Evolutionary conservation across 1,284 basidiomycete species (phyloP).

Genomic region (Cryptococcus sp.): DNA sequence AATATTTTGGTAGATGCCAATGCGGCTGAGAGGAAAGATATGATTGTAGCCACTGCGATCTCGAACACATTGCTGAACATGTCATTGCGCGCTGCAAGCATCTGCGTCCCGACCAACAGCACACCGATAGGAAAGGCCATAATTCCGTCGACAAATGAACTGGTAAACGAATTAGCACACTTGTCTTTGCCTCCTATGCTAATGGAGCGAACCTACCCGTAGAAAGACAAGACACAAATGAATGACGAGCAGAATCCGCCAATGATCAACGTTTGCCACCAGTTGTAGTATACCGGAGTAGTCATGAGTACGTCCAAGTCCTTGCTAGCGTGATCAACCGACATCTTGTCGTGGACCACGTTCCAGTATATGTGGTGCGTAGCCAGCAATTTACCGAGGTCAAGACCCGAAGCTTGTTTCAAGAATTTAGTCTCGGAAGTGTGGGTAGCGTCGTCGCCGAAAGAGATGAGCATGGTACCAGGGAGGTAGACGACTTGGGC

Average conservation of each 20-base stretch:
- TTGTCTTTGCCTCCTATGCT: background rate
- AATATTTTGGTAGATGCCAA: conserved; percentile 70
- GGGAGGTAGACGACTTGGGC: conserved; percentile 85
- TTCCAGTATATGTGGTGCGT: conserved; percentile 81
- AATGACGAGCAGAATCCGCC: conserved; percentile 79
- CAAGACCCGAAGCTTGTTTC: conserved; percentile 70
- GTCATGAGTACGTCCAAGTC: conserved; percentile 77
- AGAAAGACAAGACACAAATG: conserved; percentile 61
- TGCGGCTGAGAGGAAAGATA: conserved; percentile 75
- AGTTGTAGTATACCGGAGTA: conserved; percentile 62
- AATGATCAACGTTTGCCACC: conserved; percentile 69
- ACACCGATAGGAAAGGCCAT: conserved; percentile 75
- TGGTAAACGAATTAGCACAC: background rate
- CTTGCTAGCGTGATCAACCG: conserved; percentile 74
- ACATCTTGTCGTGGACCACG: conserved; percentile 83
- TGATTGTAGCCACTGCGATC: conserved; percentile 77
- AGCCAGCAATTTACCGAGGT: conserved; percentile 74
- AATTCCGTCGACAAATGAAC: conserved; percentile 71
- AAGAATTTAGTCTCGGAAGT: conserved; percentile 85
- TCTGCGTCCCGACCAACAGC: conserved; percentile 75
- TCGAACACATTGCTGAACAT: conserved; percentile 77
- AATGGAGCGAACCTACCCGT: conserved; percentile 31
- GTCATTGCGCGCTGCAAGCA: conserved; percentile 73
- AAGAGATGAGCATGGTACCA: conserved; percentile 76
- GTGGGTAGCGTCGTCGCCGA: conserved; percentile 78